phyloP scores from a whole-genome alignment of 164 flowering plant genomes.

The Brasenia schreberi region DNA sequence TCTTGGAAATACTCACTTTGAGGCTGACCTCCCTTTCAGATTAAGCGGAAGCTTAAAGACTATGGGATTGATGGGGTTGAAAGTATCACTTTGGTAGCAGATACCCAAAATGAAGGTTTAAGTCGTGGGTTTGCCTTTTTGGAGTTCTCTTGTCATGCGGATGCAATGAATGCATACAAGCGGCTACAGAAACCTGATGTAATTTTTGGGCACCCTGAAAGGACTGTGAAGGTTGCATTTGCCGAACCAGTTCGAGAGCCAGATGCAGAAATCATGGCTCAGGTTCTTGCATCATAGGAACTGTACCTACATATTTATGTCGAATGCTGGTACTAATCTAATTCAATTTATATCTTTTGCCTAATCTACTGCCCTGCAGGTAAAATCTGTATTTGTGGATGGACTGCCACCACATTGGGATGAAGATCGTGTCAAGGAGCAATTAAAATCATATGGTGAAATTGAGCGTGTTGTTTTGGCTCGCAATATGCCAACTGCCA shows the following conservation, averaged over 20 bases:
- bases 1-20: neutral
- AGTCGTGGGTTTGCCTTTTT: constrained; percentile 77
- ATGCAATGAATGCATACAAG: constrained; percentile 71
- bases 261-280: constrained; percentile 68
- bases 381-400: constrained; percentile 66
- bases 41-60: constrained; percentile 40
- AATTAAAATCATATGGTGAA: constrained; percentile 49
- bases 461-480: constrained; percentile 51
- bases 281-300: constrained; percentile 6
- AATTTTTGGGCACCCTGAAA: constrained; percentile 65
- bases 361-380: constrained; percentile 9
- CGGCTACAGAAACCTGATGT: constrained; percentile 74
- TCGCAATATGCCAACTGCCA: constrained; percentile 74
- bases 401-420: constrained; percentile 71
- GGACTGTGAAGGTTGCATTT: constrained; percentile 80
- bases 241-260: constrained; percentile 80
- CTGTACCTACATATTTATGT: too few relatives aligned
- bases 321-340: too few relatives aligned
- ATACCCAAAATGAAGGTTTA: constrained; percentile 54
- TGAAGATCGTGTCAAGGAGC: constrained; percentile 52
- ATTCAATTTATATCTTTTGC: neutral
- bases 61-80: constrained; percentile 10
- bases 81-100: constrained; percentile 47
- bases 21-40: constrained; percentile 23
- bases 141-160: constrained; percentile 62